These are phyloP conservation scores for Lepiota subincarnata DNA, from an alignment of 768 basidiomycete genomes.

Conservation along the genomic window DNA sequence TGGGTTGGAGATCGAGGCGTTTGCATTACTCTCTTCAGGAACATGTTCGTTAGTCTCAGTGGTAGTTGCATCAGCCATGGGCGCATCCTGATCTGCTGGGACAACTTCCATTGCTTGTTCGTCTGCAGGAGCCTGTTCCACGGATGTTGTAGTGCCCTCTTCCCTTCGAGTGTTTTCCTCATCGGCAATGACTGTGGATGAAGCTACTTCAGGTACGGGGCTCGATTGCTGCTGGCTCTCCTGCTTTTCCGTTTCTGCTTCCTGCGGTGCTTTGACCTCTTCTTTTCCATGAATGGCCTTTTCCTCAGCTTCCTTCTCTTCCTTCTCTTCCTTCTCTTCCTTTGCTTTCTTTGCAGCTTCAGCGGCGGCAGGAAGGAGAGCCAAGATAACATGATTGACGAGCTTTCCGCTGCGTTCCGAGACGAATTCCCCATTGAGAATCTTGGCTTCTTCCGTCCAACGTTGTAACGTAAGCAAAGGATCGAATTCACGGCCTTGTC, in stretches of 20 bases:
- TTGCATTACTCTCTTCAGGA: conserved; percentile 47
- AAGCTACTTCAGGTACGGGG: conserved; percentile 18
- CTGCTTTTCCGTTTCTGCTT: conserved; percentile 28
- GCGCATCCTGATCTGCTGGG: conserved; percentile 22
- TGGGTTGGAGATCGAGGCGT: conserved; percentile 14
- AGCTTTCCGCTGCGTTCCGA: conserved; percentile 63
- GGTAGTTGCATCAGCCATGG: conserved; percentile 29
- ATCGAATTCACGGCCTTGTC: conserved; percentile 63
- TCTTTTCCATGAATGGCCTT: conserved; percentile 31
- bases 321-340: conserved; percentile 47
- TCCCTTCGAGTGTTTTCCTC: not conserved
- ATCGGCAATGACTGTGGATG: not conserved
- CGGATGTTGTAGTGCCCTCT: conserved; percentile 9
- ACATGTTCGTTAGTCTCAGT: conserved; percentile 34
- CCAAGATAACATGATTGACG: conserved; percentile 65
- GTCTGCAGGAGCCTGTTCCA: conserved; percentile 7
- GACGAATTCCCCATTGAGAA: conserved; percentile 72
- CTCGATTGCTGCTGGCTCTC: conserved; percentile 27
- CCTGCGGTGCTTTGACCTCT: conserved; percentile 28
- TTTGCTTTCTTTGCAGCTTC: conserved; percentile 58
- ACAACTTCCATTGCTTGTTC: conserved; percentile 11
- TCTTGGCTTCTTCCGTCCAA: conserved; percentile 87
- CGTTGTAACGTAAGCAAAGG: conserved; percentile 80
- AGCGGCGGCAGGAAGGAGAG: conserved; percentile 76
- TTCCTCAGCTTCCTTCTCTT: conserved; percentile 41